Conservation (phyloP, 2,329 filamentous ascomycete genomes). For the Tolypocladium guangdongense region DNA sequence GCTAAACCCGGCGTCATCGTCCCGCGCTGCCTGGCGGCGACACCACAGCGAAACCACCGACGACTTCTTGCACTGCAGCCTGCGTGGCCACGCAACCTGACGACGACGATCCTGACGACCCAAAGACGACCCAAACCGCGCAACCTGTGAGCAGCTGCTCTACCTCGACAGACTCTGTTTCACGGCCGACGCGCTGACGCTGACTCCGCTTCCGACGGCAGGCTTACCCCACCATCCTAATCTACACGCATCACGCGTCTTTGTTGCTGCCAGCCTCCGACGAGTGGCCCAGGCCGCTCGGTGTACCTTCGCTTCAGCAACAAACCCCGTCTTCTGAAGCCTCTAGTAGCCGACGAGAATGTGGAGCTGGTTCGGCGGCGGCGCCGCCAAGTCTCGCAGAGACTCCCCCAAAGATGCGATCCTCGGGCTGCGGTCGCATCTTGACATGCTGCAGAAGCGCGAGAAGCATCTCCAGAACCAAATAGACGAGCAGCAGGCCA, state of each 20-base stretch:
- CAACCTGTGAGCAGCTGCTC: neutral
- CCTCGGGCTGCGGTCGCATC: slow-evolving; percentile 71
- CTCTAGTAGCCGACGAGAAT: slow-evolving; percentile 26
- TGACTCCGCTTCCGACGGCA: neutral
- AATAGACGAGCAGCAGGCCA: slow-evolving; percentile 83
- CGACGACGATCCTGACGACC: neutral
- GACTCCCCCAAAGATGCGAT: slow-evolving; percentile 97
- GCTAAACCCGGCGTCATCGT: slow-evolving; percentile 19
- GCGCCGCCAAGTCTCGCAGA: slow-evolving; percentile 63
- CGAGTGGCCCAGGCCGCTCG: neutral
- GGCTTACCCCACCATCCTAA: neutral
- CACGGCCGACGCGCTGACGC: neutral
- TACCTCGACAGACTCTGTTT: neutral
- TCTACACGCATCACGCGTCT: neutral
- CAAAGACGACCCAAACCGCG: neutral
- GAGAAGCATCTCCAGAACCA: slow-evolving; percentile 84
- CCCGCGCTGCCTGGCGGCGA: slow-evolving; percentile 5
- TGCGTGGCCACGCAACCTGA: neutral
- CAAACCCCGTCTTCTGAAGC: neutral
- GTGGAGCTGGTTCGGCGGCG: slow-evolving; percentile 90
- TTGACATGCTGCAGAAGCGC: slow-evolving; percentile 96
- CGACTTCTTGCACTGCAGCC: slow-evolving; percentile 1
- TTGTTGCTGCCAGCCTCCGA: neutral
- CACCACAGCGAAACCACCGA: neutral
- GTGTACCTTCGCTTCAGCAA: neutral